Base-by-base conservation (phyloP, 2,329 filamentous ascomycete genomes). In the Thyridium curvatum region DNA sequence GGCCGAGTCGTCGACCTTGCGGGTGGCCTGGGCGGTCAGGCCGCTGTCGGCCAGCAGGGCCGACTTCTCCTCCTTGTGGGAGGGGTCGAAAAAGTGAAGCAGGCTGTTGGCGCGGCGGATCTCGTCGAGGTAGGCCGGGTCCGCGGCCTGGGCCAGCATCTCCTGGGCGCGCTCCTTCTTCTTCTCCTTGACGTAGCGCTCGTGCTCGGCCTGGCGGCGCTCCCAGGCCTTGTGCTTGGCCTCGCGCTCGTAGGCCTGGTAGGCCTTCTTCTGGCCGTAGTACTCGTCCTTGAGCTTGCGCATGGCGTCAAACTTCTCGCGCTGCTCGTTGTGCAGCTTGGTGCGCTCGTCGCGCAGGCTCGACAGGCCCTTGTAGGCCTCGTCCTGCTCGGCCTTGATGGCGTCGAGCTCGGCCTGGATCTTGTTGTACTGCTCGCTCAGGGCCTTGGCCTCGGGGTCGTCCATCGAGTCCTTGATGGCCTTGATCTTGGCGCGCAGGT, bases 351-450 rank as follows among this genome's bases (percentile, higher is more conserved):
- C 91, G 41, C 86, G 82, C 46, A 97, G 80, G 41, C 74, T 64
- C 52, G 88, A 90, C 43, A 96, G 70, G 69, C 81, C 86, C 77
- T 94, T 94, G 77, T 84, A 94, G 29, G 83, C 87, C 50, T 84
- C 80, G 55, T 97, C 89, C 65, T 95, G 87, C 69, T 95, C 86
- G 35, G 84, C 84, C 72, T 94, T 95, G 69, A 98, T 86, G 44
- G 70, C 64, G 60, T 97, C 89, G 38, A 97, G 74, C 70, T 98
- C 90, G 50, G 82, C 79, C 68, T 93, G 86, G 56, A 96, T 80
- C 62, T 79, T 77, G 57, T 77, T 82, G 71, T 94, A 97, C 59
- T 84, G 79, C 47, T 96, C 89, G 55, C 82, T 88, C 43, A 96
- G 72, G 6, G 87, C 87, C 70, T 88, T 91, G 51, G 84, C 79